Percentiles rank a stretch among this genome's conserved stretches.
phyloP scores from a whole-genome alignment of 108 stramenopile genomes.

The Stephanodiscus minutulus region DNA sequence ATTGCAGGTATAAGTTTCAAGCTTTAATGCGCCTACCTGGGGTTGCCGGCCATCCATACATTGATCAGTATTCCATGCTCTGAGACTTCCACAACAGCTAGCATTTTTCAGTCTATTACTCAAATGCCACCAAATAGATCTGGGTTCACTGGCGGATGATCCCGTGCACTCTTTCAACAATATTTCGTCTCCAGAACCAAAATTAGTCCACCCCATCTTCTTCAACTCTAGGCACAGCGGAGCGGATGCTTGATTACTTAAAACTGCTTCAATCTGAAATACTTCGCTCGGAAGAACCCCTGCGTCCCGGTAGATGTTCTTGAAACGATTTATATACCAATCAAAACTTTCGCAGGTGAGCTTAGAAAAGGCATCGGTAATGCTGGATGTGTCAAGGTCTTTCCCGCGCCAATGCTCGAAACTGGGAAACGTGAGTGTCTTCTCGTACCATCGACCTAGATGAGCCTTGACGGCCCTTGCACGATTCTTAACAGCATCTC shows the following conservation, averaged over 20 bases:
- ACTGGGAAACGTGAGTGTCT: conserved; percentile 41
- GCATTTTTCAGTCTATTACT: conserved; percentile 30
- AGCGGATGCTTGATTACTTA: background rate
- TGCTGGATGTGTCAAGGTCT: conserved; percentile 41
- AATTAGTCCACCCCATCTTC: conserved; percentile 41
- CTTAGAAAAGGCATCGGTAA: conserved; percentile 27
- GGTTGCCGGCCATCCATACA: conserved; percentile 37
- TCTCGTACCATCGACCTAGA: conserved; percentile 41
- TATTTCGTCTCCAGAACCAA: conserved; percentile 32
- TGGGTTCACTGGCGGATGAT: conserved; percentile 15
- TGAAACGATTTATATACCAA: conserved; percentile 43
- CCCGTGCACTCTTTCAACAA: conserved; percentile 25
- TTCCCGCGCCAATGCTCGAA: conserved; percentile 22
- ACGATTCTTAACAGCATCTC: conserved; percentile 41
- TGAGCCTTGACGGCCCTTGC: conserved; percentile 48
- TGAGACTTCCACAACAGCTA: conserved; percentile 38
- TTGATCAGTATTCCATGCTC: conserved; percentile 52
- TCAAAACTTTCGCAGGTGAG: conserved; percentile 41
- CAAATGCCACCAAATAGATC: conserved; percentile 39
- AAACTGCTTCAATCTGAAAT: conserved; percentile 38
- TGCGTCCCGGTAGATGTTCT: conserved; percentile 39
- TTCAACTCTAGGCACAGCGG: conserved; percentile 36
- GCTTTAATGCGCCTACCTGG: conserved; percentile 1
- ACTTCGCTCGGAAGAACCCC: conserved; percentile 41
- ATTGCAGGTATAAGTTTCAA: conserved; percentile 36